These are phyloP conservation scores for Rosa chinensis DNA, from an alignment of 306 rosid genomes.

Conservation along the genomic window DNA sequence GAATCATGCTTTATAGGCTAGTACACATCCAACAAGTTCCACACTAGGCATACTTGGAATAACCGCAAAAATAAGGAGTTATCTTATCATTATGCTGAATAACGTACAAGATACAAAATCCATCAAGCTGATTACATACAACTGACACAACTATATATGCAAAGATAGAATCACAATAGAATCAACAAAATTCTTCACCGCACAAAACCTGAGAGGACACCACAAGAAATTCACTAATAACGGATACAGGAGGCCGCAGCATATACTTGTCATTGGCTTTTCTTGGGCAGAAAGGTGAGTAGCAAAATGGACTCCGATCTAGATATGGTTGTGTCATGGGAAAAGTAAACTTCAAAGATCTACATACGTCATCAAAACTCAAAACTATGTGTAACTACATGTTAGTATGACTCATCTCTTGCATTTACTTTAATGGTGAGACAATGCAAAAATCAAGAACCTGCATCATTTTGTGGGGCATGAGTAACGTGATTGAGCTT, in stretches of 20 bases:
- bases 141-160: background rate
- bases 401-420: constrained; percentile 5
- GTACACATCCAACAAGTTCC: too few relatives aligned
- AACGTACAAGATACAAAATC: constrained; percentile 13
- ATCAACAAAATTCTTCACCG: background rate
- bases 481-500: constrained; percentile 28
- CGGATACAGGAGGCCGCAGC: background rate
- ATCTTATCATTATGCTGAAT: background rate
- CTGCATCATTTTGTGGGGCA: constrained; percentile 38
- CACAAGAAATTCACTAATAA: constrained; percentile 3
- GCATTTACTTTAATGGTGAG: background rate
- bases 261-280: background rate
- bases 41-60: too few relatives aligned
- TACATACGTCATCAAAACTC: background rate
- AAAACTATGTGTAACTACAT: background rate
- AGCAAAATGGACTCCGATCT: background rate
- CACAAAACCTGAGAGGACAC: constrained; percentile 2
- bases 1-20: background rate
- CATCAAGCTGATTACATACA: constrained; percentile 15
- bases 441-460: constrained; percentile 37
- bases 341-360: background rate
- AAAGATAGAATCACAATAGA: background rate
- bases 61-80: background rate
- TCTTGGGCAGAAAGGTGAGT: constrained; percentile 8
- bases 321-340: background rate